These are phyloP conservation scores for Fusarium cyanostomum DNA, from an alignment of 2,329 filamentous ascomycete genomes.

Conservation along the genomic window DNA sequence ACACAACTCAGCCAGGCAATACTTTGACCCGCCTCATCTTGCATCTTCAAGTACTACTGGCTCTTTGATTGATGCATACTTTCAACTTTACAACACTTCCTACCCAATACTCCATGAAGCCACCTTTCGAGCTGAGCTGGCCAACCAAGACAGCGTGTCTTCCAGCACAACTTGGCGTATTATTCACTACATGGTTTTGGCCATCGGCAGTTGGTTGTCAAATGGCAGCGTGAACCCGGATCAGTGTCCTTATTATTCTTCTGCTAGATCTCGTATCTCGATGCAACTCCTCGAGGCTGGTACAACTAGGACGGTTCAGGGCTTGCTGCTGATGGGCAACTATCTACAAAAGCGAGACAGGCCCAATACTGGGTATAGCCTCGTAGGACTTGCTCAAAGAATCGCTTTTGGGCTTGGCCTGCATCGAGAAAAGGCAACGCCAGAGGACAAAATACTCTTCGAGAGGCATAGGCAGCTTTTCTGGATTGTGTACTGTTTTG, in stretches of 20 bases:
- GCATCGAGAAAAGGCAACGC: constrained; percentile 50
- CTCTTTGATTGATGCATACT: constrained; percentile 51
- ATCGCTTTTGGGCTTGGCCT: constrained; percentile 59
- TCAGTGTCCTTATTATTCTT: constrained; percentile 37
- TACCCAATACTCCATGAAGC: constrained; percentile 56
- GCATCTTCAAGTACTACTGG: constrained; percentile 24
- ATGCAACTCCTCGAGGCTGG: constrained; percentile 54
- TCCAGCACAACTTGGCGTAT: constrained; percentile 24
- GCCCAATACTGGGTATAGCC: constrained; percentile 60
- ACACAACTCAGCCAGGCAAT: not conserved
- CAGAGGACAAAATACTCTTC: constrained; percentile 39
- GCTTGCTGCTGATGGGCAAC: constrained; percentile 53
- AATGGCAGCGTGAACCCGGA: constrained; percentile 20
- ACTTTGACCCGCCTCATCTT: constrained; percentile 10
- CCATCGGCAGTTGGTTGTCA: constrained; percentile 46
- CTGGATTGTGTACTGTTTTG: constrained; percentile 52
- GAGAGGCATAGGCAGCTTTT: constrained; percentile 47
- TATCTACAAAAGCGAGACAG: constrained; percentile 59
- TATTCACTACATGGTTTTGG: constrained; percentile 42
- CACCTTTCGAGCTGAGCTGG: constrained; percentile 47
- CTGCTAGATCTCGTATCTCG: constrained; percentile 46
- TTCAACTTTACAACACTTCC: constrained; percentile 52
- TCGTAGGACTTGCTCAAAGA: constrained; percentile 57
- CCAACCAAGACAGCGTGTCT: not conserved
- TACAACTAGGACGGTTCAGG: constrained; percentile 54